A percentile compares a stretch with the other conserved stretches of the same genome.
Conservation (phyloP, 345 rosid genomes). For the Populus ilicifolia region DNA sequence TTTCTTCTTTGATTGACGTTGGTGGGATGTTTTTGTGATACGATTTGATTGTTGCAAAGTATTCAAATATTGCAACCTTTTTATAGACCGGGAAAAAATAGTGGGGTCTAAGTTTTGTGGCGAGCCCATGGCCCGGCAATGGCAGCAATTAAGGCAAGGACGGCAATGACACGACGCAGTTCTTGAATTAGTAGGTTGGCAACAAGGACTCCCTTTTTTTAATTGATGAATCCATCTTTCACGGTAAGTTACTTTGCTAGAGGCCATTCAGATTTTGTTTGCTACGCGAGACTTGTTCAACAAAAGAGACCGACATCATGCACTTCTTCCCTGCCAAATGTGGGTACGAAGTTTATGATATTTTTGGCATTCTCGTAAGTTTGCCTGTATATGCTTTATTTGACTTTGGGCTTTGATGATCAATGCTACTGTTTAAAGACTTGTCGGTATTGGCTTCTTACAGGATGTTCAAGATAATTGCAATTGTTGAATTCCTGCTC, state of each 20-base stretch:
- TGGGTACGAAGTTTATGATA: background rate
- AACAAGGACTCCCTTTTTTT: background rate
- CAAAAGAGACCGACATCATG: background rate
- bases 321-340: background rate
- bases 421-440: no score
- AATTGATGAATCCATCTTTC: background rate
- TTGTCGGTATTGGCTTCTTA: no score
- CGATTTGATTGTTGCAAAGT: background rate
- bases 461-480: no score
- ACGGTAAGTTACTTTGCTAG: background rate
- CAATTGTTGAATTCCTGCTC: no score
- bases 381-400: no score
- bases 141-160: background rate
- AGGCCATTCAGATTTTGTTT: background rate
- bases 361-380: background rate
- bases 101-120: background rate
- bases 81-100: background rate
- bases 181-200: background rate
- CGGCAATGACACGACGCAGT: conserved; percentile 12
- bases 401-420: no score
- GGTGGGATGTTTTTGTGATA: background rate
- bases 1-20: background rate
- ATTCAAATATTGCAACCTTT: background rate
- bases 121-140: conserved; percentile 15
- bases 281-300: background rate